Conservation (phyloP, 345 rosid genomes). For the Orychophragmus violaceus region DNA sequence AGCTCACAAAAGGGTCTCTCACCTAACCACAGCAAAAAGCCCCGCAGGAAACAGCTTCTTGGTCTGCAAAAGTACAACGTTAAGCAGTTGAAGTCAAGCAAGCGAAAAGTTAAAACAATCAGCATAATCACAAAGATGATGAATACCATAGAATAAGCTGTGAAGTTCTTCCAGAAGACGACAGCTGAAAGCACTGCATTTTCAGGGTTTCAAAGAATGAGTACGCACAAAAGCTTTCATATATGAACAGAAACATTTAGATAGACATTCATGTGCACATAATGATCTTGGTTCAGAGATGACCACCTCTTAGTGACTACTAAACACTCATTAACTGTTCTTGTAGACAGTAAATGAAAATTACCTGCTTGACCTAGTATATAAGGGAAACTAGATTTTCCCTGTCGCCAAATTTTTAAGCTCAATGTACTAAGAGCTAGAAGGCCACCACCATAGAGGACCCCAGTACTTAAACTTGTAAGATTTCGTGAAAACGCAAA, state of each 20-base stretch:
- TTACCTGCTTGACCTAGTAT: too few relatives aligned
- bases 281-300: not conserved
- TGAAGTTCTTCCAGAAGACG: slow-evolving; percentile 67
- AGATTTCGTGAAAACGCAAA: slow-evolving; percentile 61
- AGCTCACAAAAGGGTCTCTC: slow-evolving; percentile 7
- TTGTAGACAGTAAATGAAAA: not conserved
- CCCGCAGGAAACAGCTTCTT: slow-evolving; percentile 65
- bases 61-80: slow-evolving; percentile 48
- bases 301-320: not conserved
- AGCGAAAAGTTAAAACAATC: not conserved
- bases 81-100: slow-evolving; percentile 20
- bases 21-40: slow-evolving; percentile 58
- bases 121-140: slow-evolving; percentile 1
- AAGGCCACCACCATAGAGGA: too few relatives aligned
- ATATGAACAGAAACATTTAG: not conserved
- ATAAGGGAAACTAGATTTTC: too few relatives aligned
- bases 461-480: slow-evolving; percentile 41
- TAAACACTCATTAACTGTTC: not conserved
- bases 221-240: slow-evolving; percentile 8
- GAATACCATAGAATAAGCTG: slow-evolving; percentile 50
- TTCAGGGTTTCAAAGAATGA: not conserved
- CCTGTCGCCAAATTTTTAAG: too few relatives aligned
- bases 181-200: slow-evolving; percentile 67
- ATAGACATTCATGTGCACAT: not conserved
- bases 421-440: too few relatives aligned